Conservation (phyloP, 176 grass and related monocot genomes). For the Microstegium vimineum region DNA sequence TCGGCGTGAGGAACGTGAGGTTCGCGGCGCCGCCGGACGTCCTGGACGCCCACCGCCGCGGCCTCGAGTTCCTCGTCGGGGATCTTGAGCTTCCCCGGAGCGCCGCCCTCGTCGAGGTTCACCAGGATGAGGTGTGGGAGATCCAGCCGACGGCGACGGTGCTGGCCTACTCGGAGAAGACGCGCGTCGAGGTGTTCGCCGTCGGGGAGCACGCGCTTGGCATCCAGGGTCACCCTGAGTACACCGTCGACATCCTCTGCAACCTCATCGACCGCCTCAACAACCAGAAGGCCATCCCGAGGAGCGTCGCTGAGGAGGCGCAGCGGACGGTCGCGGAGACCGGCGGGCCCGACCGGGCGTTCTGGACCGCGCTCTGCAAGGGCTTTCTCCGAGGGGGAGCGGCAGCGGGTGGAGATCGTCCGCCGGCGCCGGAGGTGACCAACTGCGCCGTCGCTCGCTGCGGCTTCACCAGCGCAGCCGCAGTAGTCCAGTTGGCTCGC, state of each 20-base stretch:
- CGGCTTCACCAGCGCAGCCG: background rate
- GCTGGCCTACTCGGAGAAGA: conserved; percentile 64
- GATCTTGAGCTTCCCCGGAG: background rate
- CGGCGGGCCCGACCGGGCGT: conserved; percentile 31
- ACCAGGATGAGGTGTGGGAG: conserved; percentile 76
- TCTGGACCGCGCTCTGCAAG: conserved; percentile 64
- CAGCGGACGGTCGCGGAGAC: conserved; percentile 19
- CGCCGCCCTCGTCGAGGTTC: conserved; percentile 46
- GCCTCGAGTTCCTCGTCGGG: background rate
- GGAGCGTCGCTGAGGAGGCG: conserved; percentile 29
- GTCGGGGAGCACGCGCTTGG: conserved; percentile 50
- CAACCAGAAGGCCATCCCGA: conserved; percentile 14
- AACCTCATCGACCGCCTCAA: conserved; percentile 56
- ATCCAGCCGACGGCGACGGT: conserved; percentile 45
- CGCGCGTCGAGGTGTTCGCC: conserved; percentile 58
- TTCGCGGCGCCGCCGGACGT: background rate
- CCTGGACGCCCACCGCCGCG: no score
- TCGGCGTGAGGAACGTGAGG: conserved; percentile 48
- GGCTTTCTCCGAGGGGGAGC: conserved; percentile 33
- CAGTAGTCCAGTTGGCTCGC: background rate
- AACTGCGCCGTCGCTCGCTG: background rate
- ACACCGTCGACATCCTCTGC: conserved; percentile 50
- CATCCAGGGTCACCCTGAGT: conserved; percentile 76
- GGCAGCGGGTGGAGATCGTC: no score
- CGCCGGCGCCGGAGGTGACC: background rate